Conservation (phyloP, 2,329 filamentous ascomycete species). For the Ceratocystis smalleyi region DNA sequence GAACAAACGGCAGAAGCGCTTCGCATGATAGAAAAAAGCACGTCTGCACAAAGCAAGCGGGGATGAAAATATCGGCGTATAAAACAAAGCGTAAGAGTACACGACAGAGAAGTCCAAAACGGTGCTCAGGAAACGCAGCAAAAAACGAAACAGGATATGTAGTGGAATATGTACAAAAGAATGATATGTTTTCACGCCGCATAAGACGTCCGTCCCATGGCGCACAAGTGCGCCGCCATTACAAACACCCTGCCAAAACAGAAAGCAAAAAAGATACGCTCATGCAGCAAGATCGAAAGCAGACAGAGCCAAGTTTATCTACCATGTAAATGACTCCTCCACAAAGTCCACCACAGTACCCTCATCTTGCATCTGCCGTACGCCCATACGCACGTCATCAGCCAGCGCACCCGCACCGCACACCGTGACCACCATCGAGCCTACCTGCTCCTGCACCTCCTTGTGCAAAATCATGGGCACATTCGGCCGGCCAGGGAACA, state of each 20-base stretch:
- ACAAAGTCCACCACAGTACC: slow-evolving; percentile 54
- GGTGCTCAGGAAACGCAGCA: background rate
- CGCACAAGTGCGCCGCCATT: background rate
- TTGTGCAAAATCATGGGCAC: slow-evolving; percentile 62
- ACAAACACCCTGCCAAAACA: background rate
- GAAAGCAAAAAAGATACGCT: background rate
- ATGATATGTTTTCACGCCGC: background rate
- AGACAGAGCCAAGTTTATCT: slow-evolving; percentile 17
- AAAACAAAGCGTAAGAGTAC: background rate
- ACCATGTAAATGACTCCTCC: slow-evolving; percentile 63
- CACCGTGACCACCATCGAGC: slow-evolving; percentile 75
- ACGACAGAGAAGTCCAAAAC: background rate
- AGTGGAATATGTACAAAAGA: slow-evolving; percentile 1
- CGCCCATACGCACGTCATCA: slow-evolving; percentile 58
- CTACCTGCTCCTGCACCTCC: slow-evolving; percentile 67
- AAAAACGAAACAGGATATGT: slow-evolving; percentile 9
- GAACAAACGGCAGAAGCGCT: too few species aligned
- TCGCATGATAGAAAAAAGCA: too few species aligned
- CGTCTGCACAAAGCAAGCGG: too few species aligned
- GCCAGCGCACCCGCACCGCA: slow-evolving; percentile 61
- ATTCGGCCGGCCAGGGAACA: slow-evolving; percentile 82
- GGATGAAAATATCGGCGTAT: background rate
- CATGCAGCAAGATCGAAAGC: background rate
- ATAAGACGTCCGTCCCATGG: background rate
- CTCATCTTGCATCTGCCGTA: slow-evolving; percentile 45